Evolutionary conservation across 2,329 filamentous ascomycete genomes (phyloP).

Genomic region (Iodosphaeria phyllophila): DNA sequence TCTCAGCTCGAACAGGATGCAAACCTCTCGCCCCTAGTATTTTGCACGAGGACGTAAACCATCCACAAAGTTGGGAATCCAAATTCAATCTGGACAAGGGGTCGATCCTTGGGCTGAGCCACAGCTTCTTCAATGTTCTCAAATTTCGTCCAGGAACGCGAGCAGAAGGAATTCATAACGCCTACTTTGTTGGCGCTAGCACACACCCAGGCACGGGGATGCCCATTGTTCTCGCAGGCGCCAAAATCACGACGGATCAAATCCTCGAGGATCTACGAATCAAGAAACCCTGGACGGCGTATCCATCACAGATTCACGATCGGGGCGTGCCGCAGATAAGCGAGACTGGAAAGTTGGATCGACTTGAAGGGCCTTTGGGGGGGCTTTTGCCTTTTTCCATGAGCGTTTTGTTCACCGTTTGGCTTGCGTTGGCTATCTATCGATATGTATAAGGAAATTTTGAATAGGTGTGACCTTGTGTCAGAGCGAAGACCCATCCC

Average conservation of each 20-base stretch:
- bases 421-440: too few species aligned
- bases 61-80: slow-evolving; percentile 42
- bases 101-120: slow-evolving; percentile 52
- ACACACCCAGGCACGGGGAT: slow-evolving; percentile 63
- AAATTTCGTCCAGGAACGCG: slow-evolving; percentile 43
- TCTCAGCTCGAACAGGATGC: slow-evolving; percentile 39
- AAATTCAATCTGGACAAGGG: slow-evolving; percentile 60
- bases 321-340: slow-evolving; percentile 7
- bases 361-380: slow-evolving; percentile 1
- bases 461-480: too few species aligned
- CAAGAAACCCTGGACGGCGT: slow-evolving; percentile 11
- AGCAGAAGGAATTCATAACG: slow-evolving; percentile 25
- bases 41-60: slow-evolving; percentile 44
- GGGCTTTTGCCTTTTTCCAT: neutral
- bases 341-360: slow-evolving; percentile 4
- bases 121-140: slow-evolving; percentile 58
- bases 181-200: slow-evolving; percentile 59
- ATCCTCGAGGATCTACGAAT: slow-evolving; percentile 17
- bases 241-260: slow-evolving; percentile 35
- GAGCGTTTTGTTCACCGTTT: neutral
- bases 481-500: too few species aligned
- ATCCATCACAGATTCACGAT: slow-evolving; percentile 6
- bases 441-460: too few species aligned
- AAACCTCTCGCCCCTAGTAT: slow-evolving; percentile 27
- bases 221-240: slow-evolving; percentile 52